Percentiles rank a stretch among this genome's conserved stretches.
phyloP scores from a whole-genome alignment of 2,329 filamentous ascomycete species.

The Ophiocordyceps camponoti-rufipedis region DNA sequence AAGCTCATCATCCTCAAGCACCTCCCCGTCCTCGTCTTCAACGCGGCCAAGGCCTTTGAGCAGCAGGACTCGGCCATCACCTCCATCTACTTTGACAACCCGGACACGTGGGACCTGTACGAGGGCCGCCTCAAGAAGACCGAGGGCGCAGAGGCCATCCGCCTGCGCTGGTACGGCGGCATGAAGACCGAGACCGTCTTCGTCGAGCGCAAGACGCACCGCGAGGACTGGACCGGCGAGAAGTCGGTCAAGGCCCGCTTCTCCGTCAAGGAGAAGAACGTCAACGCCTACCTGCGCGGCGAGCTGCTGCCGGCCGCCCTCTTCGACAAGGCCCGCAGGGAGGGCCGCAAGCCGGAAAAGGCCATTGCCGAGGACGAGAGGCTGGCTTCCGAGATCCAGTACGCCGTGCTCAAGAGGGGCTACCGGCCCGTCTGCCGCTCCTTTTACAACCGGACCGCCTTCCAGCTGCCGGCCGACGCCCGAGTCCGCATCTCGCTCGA shows the following conservation, averaged over 20 bases:
- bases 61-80: constrained; percentile 83
- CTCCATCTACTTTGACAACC: constrained; percentile 96
- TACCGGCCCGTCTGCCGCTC: constrained; percentile 82
- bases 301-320: constrained; percentile 69
- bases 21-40: constrained; percentile 91
- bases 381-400: constrained; percentile 82
- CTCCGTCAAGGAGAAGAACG: constrained; percentile 87
- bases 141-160: constrained; percentile 90
- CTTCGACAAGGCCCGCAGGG: constrained; percentile 93
- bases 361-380: constrained; percentile 84
- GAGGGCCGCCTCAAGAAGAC: constrained; percentile 92
- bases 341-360: constrained; percentile 84
- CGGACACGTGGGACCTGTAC: constrained; percentile 85
- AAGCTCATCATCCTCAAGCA: constrained; percentile 98
- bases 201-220: constrained; percentile 92
- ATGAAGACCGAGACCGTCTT: constrained; percentile 95
- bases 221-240: constrained; percentile 97
- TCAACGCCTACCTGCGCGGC: constrained; percentile 77
- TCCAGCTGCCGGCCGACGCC: constrained; percentile 90
- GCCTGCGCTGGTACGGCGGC: constrained; percentile 90
- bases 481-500: constrained; percentile 93
- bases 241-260: constrained; percentile 98
- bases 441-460: constrained; percentile 96
- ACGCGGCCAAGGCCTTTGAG: constrained; percentile 91
- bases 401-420: constrained; percentile 72